Percentiles rank a stretch among this genome's conserved stretches.
These are phyloP conservation scores for Hordeum vulgare DNA, from an alignment of 176 grass and related monocot species.

Conservation along the genomic window DNA sequence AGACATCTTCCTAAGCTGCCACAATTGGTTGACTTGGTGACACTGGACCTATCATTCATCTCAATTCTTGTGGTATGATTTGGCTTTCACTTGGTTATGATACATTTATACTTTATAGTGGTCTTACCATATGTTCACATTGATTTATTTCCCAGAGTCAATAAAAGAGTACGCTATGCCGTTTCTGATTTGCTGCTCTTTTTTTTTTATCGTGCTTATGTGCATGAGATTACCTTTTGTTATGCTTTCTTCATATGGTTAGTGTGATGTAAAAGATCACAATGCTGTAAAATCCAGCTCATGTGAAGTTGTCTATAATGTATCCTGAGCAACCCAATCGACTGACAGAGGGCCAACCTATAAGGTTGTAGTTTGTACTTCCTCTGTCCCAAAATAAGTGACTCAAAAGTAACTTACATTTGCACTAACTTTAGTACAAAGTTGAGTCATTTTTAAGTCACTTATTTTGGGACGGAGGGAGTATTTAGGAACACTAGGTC, in stretches of 20 bases:
- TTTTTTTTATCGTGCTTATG: not conserved
- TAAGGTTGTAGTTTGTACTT: not conserved
- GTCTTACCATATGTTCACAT: not conserved
- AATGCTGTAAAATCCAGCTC: not conserved
- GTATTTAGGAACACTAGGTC: not conserved
- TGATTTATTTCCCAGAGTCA: not conserved
- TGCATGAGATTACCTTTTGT: not conserved
- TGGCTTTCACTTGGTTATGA: not conserved
- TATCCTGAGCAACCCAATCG: not conserved
- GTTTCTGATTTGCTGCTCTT: not conserved
- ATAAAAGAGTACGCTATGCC: not conserved
- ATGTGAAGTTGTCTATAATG: not conserved
- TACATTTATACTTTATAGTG: not conserved
- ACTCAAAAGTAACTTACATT: too few relatives aligned
- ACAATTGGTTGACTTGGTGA: constrained; percentile 75
- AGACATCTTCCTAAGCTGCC: constrained; percentile 83
- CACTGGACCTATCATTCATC: constrained; percentile 90
- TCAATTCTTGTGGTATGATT: constrained; percentile 86
- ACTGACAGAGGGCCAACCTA: not conserved
- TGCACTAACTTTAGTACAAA: too few relatives aligned
- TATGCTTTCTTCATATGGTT: not conserved
- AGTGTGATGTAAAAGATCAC: not conserved
- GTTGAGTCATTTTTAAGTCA: too few relatives aligned
- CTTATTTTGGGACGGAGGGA: too few relatives aligned
- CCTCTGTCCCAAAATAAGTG: too few relatives aligned